Base-by-base conservation (phyloP, 805 yeast genomes). In the Tetrapisispora nanseiensis region DNA sequence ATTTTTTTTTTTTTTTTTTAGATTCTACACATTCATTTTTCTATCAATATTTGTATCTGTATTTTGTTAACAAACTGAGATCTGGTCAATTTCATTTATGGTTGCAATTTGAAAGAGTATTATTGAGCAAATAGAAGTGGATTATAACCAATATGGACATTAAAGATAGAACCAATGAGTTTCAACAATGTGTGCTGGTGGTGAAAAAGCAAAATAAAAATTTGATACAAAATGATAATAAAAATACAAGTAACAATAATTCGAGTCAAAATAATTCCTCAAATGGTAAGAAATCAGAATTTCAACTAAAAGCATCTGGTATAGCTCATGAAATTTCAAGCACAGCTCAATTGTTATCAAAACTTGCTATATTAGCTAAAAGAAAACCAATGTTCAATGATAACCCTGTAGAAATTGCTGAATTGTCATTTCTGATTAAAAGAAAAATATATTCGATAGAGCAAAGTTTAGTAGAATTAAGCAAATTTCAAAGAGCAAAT, bases 351-450 rank as follows among this genome's bases (percentile, higher is more conserved):
- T 69, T 87, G 51, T 68, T 92, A 43, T 78, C 82, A 30, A 80
- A 86, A 54, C 69, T 92, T 41, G 95, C 97, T 2, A 68, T 62
- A 29, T 56, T 92, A 49, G 97, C 98, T 3, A 86, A 83, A 61
- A 71, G 87, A 52, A 89, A 87, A 59, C 95, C 96, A 16, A 65
- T 90, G 57, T 86, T 92, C 51, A 95, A 89, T 56, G 98, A 92
- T 63, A 80, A 83, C 51, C 97, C 97, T 1, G 80, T 86, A 13
- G 97, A 92, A 57, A 86, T 92, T 48, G 85, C 89, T 18, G 96
- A 92, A 61, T 69, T 92, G 49, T 89, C 98, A 0, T 84, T 80
- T 51, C 81, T 87, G 33, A 74, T 75, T 49, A 75, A 76, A 52
- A 52, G 65, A 27, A 61, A 61, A 45, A 62, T 62, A 28, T 62